phyloP scores from a whole-genome alignment of 2,329 filamentous ascomycete genomes.

The Colletotrichum nymphaeae region DNA sequence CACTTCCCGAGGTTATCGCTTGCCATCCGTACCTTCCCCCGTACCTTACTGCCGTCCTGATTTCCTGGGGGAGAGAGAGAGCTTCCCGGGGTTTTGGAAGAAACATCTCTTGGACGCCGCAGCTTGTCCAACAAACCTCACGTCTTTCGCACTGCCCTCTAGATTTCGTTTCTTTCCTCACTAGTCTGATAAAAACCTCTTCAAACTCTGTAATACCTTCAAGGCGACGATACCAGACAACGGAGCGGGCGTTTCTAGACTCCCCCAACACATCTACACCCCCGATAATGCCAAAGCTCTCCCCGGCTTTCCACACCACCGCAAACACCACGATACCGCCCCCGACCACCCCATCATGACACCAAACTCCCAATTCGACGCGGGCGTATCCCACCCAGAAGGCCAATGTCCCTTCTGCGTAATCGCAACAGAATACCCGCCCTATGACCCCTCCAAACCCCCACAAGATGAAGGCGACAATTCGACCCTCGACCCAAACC shows the following conservation, averaged over 20 bases:
- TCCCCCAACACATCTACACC: neutral
- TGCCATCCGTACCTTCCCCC: no score
- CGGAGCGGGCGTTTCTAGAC: neutral
- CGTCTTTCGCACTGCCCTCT: constrained; percentile 5
- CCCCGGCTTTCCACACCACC: neutral
- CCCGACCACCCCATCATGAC: constrained; percentile 15
- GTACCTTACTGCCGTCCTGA: neutral
- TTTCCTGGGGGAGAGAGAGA: neutral
- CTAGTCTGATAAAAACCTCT: neutral
- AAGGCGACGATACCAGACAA: neutral
- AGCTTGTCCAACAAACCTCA: neutral
- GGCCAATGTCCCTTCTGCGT: constrained; percentile 71
- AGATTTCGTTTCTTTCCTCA: neutral
- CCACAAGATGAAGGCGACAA: constrained; percentile 45
- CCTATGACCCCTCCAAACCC: constrained; percentile 58
- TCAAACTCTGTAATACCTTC: neutral
- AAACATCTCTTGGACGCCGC: constrained; percentile 12
- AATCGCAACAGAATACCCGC: constrained; percentile 62
- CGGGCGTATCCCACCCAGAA: constrained; percentile 39
- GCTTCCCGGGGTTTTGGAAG: neutral
- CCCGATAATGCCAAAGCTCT: constrained; percentile 5
- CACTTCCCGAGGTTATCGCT: constrained; percentile 34
- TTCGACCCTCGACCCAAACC: constrained; percentile 46
- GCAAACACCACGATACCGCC: neutral
- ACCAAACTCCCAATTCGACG: constrained; percentile 27